phyloP scores from a whole-genome alignment of 108 stramenopile genomes.

The Nitzschia palea region DNA sequence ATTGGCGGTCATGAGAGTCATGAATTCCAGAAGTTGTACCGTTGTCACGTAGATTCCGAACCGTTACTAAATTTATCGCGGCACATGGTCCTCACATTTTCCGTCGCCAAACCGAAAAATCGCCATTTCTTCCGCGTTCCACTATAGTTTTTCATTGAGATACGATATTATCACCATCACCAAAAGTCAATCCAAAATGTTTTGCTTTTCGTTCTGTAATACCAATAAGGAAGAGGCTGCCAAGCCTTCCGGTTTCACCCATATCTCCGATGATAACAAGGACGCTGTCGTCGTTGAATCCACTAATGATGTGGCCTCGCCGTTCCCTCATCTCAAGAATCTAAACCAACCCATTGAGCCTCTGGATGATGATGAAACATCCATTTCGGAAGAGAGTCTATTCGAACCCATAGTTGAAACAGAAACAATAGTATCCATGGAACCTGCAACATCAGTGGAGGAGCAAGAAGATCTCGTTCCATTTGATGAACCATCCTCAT shows the following conservation, averaged over 20 bases:
- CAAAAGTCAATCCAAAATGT: background rate
- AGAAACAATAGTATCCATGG: background rate
- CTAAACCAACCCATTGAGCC: background rate
- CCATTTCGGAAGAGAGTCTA: background rate
- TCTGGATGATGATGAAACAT: background rate
- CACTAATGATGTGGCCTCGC: background rate
- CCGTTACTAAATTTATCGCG: background rate
- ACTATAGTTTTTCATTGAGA: background rate
- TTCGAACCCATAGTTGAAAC: background rate
- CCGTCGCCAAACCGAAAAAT: background rate
- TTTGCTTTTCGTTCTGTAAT: background rate
- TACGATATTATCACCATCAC: background rate
- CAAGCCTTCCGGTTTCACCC: background rate
- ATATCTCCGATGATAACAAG: background rate
- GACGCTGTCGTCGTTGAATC: background rate
- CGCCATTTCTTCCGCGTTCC: background rate
- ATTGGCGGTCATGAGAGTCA: background rate
- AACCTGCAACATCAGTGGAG: background rate
- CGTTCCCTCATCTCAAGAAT: slow-evolving; percentile 3
- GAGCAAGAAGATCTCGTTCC: no score
- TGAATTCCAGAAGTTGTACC: no score
- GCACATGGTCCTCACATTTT: background rate
- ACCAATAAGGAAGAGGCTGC: background rate
- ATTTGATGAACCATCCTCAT: no score
- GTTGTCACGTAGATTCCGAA: background rate